phyloP scores from a whole-genome alignment of 1,139 yeast genomes.

The Wickerhamomyces sp. region DNA sequence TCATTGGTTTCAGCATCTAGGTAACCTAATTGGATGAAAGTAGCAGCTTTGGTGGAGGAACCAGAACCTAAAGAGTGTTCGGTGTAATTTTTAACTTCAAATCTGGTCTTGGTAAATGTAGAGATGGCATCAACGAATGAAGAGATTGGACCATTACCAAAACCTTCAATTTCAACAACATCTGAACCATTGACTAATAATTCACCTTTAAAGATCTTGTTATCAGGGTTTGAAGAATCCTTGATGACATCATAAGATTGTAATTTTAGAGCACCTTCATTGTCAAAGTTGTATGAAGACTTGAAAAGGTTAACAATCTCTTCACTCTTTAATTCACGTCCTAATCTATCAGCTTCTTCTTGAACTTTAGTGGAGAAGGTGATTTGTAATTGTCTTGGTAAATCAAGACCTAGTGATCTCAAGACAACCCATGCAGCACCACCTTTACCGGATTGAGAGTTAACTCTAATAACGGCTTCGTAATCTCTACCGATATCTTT shows the following conservation, averaged over 20 bases:
- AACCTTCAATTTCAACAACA: conserved; percentile 49
- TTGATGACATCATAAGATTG: conserved; percentile 43
- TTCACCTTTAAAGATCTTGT: conserved; percentile 46
- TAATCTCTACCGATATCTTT: conserved; percentile 93
- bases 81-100: conserved; percentile 78
- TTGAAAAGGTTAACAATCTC: conserved; percentile 79
- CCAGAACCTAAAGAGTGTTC: conserved; percentile 93
- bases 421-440: conserved; percentile 98
- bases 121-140: conserved; percentile 79
- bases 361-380: conserved; percentile 86
- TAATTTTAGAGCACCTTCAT: conserved; percentile 42
- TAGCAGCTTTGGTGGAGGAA: conserved; percentile 82
- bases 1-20: conserved; percentile 40
- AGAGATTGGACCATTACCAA: conserved; percentile 95
- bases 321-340: conserved; percentile 74
- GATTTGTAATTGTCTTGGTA: conserved; percentile 89
- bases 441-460: conserved; percentile 97
- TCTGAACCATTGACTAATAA: conserved; percentile 40
- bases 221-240: conserved; percentile 34
- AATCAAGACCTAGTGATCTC: conserved; percentile 80
- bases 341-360: conserved; percentile 70
- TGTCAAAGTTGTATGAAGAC: conserved; percentile 59
- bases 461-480: conserved; percentile 96
- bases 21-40: conserved; percentile 67
- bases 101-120: conserved; percentile 46